A percentile compares a stretch with the other conserved stretches of the same genome.
phyloP scores from a whole-genome alignment of 371 early-diverging fungal species.

The Lichtheimia hyalospora region DNA sequence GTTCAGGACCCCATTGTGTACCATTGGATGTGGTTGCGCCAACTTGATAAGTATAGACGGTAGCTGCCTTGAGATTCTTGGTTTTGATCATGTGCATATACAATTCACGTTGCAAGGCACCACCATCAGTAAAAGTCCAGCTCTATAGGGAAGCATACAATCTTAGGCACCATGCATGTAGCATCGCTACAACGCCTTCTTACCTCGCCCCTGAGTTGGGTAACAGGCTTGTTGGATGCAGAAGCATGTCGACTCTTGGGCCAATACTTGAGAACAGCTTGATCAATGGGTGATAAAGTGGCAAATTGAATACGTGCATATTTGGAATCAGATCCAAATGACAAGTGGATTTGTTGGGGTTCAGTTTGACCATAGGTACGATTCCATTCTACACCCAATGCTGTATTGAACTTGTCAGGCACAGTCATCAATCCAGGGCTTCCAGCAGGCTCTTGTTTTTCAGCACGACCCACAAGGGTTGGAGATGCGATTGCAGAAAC shows the following conservation, averaged over 20 bases:
- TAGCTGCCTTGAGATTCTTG: conserved; percentile 18
- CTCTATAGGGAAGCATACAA: no score
- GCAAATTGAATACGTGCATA: conserved; percentile 43
- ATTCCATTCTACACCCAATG: conserved; percentile 25
- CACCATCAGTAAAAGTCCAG: conserved; percentile 32
- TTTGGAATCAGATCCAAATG: conserved; percentile 30
- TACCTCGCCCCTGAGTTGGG: no score
- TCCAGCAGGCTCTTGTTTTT: conserved; percentile 11
- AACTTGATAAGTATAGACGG: conserved; percentile 27
- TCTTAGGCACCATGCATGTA: no score
- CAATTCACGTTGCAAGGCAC: conserved; percentile 16
- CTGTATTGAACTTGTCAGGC: conserved; percentile 26
- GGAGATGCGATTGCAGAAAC: no score
- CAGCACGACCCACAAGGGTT: not conserved
- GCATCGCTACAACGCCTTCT: no score
- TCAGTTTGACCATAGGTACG: conserved; percentile 30
- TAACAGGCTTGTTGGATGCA: not conserved
- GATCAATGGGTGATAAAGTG: conserved; percentile 20
- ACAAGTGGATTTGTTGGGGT: conserved; percentile 45
- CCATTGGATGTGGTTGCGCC: conserved; percentile 16
- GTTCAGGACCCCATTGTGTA: conserved; percentile 24
- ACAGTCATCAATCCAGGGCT: conserved; percentile 18
- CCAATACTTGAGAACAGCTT: conserved; percentile 39
- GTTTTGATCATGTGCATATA: conserved; percentile 26
- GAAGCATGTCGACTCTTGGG: conserved; percentile 16